A percentile compares a stretch with the other conserved stretches of the same genome.
Evolutionary conservation across 2,329 filamentous ascomycete species (phyloP).

Genomic region (Pyricularia grisea): DNA sequence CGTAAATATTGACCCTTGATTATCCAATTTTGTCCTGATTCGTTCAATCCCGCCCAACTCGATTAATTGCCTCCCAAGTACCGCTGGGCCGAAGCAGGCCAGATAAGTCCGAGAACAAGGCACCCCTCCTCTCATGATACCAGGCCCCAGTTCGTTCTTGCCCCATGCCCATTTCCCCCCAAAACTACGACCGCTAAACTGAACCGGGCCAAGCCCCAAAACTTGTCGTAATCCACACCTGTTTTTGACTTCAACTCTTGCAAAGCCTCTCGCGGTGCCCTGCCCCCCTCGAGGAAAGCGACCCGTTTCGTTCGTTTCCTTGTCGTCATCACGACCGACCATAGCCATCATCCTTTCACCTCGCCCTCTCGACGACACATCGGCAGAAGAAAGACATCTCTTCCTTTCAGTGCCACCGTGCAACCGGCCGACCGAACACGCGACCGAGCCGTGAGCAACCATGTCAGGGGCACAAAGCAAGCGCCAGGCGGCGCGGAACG

Average conservation of each 20-base stretch:
- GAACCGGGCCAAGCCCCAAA: neutral
- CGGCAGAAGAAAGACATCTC: neutral
- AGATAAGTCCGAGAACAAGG: neutral
- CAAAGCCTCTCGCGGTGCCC: neutral
- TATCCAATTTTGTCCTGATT: neutral
- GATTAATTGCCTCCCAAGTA: neutral
- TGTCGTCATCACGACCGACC: neutral
- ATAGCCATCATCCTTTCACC: neutral
- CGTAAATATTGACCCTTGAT: neutral
- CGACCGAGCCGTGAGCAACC: neutral
- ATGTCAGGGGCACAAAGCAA: conserved; percentile 47
- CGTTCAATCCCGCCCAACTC: neutral
- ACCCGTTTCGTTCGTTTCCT: neutral
- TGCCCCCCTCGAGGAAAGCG: neutral
- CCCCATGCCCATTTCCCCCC: neutral
- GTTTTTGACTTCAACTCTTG: neutral
- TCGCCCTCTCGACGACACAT: neutral
- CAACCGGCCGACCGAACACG: neutral
- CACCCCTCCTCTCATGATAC: neutral
- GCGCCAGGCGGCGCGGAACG: conserved; percentile 95
- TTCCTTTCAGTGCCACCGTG: neutral
- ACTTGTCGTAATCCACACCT: neutral
- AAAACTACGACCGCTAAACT: neutral
- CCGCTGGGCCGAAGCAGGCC: neutral
- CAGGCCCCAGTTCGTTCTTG: neutral